Evolutionary conservation across 2,329 filamentous ascomycete genomes (phyloP).

Genomic region (Penicillium polonicum): DNA sequence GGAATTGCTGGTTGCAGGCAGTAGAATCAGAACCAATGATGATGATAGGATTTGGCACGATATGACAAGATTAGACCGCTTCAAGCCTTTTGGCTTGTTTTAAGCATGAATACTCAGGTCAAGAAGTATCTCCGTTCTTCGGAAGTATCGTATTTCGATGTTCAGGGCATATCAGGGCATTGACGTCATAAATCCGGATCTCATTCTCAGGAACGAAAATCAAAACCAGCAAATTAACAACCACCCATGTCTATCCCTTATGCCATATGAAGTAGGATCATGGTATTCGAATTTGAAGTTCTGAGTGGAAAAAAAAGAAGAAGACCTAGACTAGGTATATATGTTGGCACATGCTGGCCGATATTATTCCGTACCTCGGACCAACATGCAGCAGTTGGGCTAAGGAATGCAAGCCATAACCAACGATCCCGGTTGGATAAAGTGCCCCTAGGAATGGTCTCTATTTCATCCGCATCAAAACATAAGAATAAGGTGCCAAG

Average conservation of each 20-base stretch:
- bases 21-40: not conserved
- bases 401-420: not conserved
- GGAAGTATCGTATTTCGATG: not conserved
- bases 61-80: not conserved
- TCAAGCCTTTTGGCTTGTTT: not conserved
- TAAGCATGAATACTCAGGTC: not conserved
- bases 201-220: conserved; percentile 11
- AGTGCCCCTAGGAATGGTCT: not conserved
- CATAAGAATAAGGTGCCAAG: not conserved
- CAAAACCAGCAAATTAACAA: not conserved
- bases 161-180: not conserved
- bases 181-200: conserved; percentile 20
- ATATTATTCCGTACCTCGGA: not conserved
- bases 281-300: not conserved
- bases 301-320: not conserved
- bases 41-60: not conserved
- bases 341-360: not conserved
- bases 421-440: not conserved
- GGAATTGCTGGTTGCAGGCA: conserved; percentile 1
- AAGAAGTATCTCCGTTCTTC: not conserved
- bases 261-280: not conserved
- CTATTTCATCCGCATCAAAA: not conserved
- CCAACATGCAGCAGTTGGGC: not conserved
- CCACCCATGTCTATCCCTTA: not conserved
- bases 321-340: not conserved